Evolutionary conservation across 352 stramenopile species (phyloP), one percentile per base, ranked within the genome.

Genomic region (Phytophthora rubi): DNA sequence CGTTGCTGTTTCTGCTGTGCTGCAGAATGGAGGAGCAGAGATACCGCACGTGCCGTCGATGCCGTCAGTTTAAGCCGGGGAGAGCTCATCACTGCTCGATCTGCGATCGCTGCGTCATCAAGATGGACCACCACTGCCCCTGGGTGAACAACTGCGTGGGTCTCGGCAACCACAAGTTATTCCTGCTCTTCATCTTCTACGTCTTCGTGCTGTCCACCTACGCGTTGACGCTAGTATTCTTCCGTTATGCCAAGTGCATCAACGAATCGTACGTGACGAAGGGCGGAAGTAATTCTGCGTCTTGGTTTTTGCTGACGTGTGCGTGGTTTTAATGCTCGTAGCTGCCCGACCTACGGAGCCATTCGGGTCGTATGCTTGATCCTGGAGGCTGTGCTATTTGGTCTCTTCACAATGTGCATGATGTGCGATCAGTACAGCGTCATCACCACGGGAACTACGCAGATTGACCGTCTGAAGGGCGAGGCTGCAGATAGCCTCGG

Each of bases 91-190:
- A 99, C 79, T 99, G 97, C 83, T 98, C 90, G 56, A 97, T 99
- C 67, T 99, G 96, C 81, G 86, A 97, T 70, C 82, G 95, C 62
- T 99, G 96, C 64, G 93, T 99, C 58, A 93, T 99, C 62, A 99
- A 99, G 81, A 99, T 99, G 97, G 98, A 99, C 75, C 98, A 99
- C 93, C 97, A 99, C 77, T 99, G 97, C 79, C 97, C 97, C 26
- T 99, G 97, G 97, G 93, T 99, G 42, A 99, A 99, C 86, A 99
- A 99, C 88, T 99, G 97, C 78, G 97, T 99, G 59, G 98, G 97
- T 8, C 92, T 99, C 69, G 96, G 96, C 61, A 99, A 99, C 86
- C 97, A 99, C 93, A 99, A 99, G 84, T 96, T 95, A 69, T 96
- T 96, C 63, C 62, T 96, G 62, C 84, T 95, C 53, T 96, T 95